Percentiles rank a stretch among this genome's conserved stretches.
Conservation (phyloP, 331 rosid genomes). For the Telfairia occidentalis region DNA sequence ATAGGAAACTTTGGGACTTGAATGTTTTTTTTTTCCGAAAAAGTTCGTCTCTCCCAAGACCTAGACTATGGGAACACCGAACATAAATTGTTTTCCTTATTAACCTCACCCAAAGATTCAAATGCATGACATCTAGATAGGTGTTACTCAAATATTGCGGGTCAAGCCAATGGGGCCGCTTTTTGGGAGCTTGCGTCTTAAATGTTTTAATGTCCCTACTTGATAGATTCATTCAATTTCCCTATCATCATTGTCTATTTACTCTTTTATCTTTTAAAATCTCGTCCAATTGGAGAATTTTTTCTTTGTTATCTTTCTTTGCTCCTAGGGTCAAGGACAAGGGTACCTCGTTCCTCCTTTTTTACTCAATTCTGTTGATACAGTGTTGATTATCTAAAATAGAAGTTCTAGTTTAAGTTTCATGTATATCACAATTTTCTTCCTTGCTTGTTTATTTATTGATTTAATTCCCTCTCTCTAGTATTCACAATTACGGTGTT, state of each 20-base stretch:
- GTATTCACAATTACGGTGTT: background rate
- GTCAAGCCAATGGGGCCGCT: too few relatives aligned
- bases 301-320: background rate
- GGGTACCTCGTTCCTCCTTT: background rate
- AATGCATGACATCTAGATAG: too few relatives aligned
- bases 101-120: too few relatives aligned
- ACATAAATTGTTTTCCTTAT: too few relatives aligned
- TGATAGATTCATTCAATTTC: background rate
- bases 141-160: too few relatives aligned
- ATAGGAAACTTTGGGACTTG: background rate
- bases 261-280: background rate
- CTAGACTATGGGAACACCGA: too few relatives aligned
- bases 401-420: background rate
- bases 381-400: background rate
- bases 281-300: background rate
- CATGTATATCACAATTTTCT: background rate
- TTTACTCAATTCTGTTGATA: background rate
- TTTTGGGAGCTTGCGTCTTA: too few relatives aligned
- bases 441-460: background rate
- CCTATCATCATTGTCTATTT: background rate
- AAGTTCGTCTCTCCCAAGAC: too few relatives aligned
- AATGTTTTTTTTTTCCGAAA: too few relatives aligned
- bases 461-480: slow-evolving; percentile 2
- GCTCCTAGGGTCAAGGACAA: background rate
- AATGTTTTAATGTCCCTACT: background rate